These are phyloP conservation scores for Apostasia ramifera DNA, from an alignment of 106 monocot genomes.

Conservation along the genomic window DNA sequence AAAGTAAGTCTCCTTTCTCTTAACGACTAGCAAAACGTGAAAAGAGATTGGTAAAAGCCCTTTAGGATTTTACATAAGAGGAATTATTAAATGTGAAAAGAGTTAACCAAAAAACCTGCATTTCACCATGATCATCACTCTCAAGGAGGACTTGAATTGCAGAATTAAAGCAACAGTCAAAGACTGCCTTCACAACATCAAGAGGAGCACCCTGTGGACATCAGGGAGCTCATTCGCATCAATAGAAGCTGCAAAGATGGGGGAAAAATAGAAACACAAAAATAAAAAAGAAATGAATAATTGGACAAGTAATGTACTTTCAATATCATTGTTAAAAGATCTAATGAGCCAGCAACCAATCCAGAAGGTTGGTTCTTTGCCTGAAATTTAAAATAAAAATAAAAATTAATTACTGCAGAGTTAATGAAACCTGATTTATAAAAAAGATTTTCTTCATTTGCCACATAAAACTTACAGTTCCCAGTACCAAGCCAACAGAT, in stretches of 20 bases:
- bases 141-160: slow-evolving; percentile 54
- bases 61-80: not conserved
- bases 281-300: not conserved
- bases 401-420: slow-evolving; percentile 10
- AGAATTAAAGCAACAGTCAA: slow-evolving; percentile 69
- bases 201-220: slow-evolving; percentile 55
- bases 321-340: slow-evolving; percentile 83
- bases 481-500: slow-evolving; percentile 54
- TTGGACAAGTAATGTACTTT: slow-evolving; percentile 42
- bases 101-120: slow-evolving; percentile 54
- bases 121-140: slow-evolving; percentile 89
- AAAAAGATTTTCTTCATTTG: not conserved
- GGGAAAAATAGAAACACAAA: not conserved
- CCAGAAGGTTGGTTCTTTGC: slow-evolving; percentile 59
- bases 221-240: not conserved
- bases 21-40: not conserved
- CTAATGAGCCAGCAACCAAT: slow-evolving; percentile 88
- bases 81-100: not conserved
- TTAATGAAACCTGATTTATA: not conserved
- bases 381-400: slow-evolving; percentile 24
- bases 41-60: not conserved
- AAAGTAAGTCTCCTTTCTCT: not conserved
- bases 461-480: slow-evolving; percentile 37
- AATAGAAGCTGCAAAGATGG: not conserved
- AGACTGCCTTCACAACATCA: slow-evolving; percentile 66